A percentile compares a stretch with the other conserved stretches of the same genome.
phyloP scores from a whole-genome alignment of 495 filamentous ascomycete genomes.

The Neurospora sp. region DNA sequence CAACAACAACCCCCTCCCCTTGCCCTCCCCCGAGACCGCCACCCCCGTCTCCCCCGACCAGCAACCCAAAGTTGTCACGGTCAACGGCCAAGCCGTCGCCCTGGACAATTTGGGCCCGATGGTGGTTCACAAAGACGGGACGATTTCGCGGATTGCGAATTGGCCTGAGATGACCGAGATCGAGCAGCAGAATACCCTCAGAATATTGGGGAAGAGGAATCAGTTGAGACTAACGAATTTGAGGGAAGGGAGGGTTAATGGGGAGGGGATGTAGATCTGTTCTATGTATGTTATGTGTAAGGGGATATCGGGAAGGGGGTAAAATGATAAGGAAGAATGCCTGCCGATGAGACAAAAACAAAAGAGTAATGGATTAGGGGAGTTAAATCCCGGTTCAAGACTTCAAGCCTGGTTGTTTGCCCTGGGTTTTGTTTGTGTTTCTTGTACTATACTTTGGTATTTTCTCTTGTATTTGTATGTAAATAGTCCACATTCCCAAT shows the following conservation, averaged over 20 bases:
- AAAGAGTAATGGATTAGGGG: not conserved
- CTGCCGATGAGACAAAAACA: not conserved
- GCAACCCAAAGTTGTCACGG: conserved; percentile 37
- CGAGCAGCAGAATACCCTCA: conserved; percentile 51
- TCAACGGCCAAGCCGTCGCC: conserved; percentile 37
- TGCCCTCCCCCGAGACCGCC: conserved; percentile 17
- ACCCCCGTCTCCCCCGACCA: not conserved
- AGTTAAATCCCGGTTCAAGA: not conserved
- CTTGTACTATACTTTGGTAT: not conserved
- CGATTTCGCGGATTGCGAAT: conserved; percentile 54
- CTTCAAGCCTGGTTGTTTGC: not conserved
- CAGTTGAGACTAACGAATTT: conserved; percentile 47
- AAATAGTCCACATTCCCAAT: not conserved
- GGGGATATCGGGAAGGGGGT: not conserved
- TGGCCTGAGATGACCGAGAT: conserved; percentile 57
- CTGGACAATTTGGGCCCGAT: conserved; percentile 55
- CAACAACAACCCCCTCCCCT: conserved; percentile 2
- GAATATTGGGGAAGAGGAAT: conserved; percentile 55
- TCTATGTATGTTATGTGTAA: not conserved
- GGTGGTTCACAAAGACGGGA: conserved; percentile 59
- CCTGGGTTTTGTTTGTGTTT: too few species aligned
- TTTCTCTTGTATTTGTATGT: not conserved
- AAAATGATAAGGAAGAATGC: not conserved
- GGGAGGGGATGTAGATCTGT: not conserved
- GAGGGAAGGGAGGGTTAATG: conserved; percentile 23